phyloP scores from a whole-genome alignment of 129 eudicot genomes.

The Flaveria ramosissima region DNA sequence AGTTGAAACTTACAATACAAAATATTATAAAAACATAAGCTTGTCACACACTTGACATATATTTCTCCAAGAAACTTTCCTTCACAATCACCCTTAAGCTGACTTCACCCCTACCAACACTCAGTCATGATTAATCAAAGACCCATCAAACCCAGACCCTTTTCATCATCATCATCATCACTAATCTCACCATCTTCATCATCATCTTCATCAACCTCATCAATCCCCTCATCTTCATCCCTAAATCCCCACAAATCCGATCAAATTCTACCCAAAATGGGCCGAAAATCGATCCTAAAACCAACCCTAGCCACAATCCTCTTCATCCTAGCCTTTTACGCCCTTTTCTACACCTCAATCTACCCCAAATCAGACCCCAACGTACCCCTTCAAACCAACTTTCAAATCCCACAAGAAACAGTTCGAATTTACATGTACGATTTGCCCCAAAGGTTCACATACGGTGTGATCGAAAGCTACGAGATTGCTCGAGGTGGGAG shows the following conservation, averaged over 20 bases:
- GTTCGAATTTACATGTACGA: slow-evolving; percentile 79
- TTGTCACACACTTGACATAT: too few relatives aligned
- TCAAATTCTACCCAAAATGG: slow-evolving; percentile 34
- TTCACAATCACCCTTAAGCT: neutral
- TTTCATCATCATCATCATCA: slow-evolving; percentile 11
- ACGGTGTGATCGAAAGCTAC: slow-evolving; percentile 86
- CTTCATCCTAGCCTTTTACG: slow-evolving; percentile 45
- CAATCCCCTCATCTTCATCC: slow-evolving; percentile 22
- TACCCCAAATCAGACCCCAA: slow-evolving; percentile 27
- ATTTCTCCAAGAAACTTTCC: neutral
- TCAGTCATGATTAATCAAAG: slow-evolving; percentile 27
- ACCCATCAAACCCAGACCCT: slow-evolving; percentile 28
- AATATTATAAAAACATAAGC: too few relatives aligned
- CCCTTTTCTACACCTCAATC: slow-evolving; percentile 50
- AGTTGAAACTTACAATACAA: too few relatives aligned
- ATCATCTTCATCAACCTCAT: slow-evolving; percentile 28
- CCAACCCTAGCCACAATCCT: slow-evolving; percentile 52
- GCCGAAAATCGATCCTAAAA: slow-evolving; percentile 41
- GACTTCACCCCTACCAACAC: neutral
- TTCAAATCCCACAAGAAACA: slow-evolving; percentile 15
- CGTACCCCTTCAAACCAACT: slow-evolving; percentile 3
- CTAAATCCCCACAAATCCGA: slow-evolving; percentile 25
- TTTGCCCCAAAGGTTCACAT: slow-evolving; percentile 76
- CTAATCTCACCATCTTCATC: slow-evolving; percentile 13
- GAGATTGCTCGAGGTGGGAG: slow-evolving; percentile 58